Evolutionary conservation across 345 rosid species (phyloP).

Genomic region (Citrus unshiu): DNA sequence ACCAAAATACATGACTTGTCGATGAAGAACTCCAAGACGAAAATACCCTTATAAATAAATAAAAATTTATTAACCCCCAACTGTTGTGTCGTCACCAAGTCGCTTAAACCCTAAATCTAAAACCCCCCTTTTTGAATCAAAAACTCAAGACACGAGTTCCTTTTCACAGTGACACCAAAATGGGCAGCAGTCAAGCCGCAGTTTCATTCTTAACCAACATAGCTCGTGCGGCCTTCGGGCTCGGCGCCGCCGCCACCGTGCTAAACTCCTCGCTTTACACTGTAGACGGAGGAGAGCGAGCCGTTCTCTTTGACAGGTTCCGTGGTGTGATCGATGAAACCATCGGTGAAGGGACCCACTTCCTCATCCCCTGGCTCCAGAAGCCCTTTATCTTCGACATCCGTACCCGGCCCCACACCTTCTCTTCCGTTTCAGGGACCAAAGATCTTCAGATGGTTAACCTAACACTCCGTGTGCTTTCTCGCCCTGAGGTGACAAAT

Average conservation of each 20-base stretch:
- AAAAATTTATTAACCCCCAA: background rate
- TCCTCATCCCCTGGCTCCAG: conserved; percentile 88
- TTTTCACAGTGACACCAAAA: conserved; percentile 13
- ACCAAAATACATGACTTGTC: background rate
- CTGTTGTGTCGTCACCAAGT: background rate
- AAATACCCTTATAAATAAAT: background rate
- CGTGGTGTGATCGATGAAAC: conserved; percentile 84
- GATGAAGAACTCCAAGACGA: background rate
- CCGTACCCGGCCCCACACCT: conserved; percentile 88
- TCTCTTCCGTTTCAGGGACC: conserved; percentile 92
- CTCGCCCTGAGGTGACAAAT: conserved; percentile 71
- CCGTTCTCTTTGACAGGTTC: conserved; percentile 89
- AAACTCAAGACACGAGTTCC: background rate
- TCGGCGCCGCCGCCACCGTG: conserved; percentile 66
- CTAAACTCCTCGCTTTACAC: conserved; percentile 76
- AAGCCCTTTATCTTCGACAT: conserved; percentile 81
- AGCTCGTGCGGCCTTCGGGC: conserved; percentile 77
- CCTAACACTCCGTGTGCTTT: conserved; percentile 95
- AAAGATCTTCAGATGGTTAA: conserved; percentile 99
- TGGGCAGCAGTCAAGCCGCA: conserved; percentile 87
- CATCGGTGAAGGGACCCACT: conserved; percentile 90
- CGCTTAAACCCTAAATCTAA: conserved; percentile 12
- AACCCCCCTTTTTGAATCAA: background rate
- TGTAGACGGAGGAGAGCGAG: conserved; percentile 96
- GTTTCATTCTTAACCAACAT: conserved; percentile 62